A percentile compares a stretch with the other conserved stretches of the same genome.
phyloP scores from a whole-genome alignment of 202 grass and related monocot genomes.

The Schoenoplectus triqueter region DNA sequence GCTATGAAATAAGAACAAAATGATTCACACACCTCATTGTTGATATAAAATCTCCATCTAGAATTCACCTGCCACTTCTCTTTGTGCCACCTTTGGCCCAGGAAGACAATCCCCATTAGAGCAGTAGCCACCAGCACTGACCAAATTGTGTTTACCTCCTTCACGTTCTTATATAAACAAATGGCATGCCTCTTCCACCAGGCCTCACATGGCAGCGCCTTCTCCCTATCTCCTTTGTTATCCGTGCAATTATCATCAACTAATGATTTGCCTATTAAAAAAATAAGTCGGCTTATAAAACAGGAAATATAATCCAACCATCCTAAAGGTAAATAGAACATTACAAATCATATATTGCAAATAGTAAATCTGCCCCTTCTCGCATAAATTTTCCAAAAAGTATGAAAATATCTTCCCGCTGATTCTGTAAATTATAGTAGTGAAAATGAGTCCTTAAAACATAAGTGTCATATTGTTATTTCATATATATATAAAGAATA shows the following conservation, averaged over 20 bases:
- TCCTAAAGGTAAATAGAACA: neutral
- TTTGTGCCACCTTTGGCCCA: slow-evolving; percentile 74
- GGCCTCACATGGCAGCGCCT: slow-evolving; percentile 58
- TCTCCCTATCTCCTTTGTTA: slow-evolving; percentile 35
- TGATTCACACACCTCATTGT: slow-evolving; percentile 57
- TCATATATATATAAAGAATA: neutral
- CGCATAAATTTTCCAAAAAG: neutral
- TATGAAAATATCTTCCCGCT: neutral
- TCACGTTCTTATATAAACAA: slow-evolving; percentile 58
- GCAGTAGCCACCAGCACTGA: slow-evolving; percentile 74
- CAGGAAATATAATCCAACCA: neutral
- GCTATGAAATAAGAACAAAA: neutral
- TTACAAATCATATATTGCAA: neutral
- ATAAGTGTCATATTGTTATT: neutral
- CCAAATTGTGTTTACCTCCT: slow-evolving; percentile 72
- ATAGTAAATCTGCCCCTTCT: slow-evolving; percentile 3
- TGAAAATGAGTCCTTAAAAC: neutral
- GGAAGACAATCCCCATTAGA: slow-evolving; percentile 66
- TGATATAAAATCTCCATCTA: slow-evolving; percentile 55
- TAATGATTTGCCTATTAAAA: slow-evolving; percentile 7
- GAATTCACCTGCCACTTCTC: slow-evolving; percentile 65
- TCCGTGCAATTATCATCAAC: slow-evolving; percentile 23
- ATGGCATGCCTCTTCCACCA: slow-evolving; percentile 74
- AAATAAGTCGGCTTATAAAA: neutral
- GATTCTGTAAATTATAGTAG: neutral